Conservation (phyloP, 1,139 yeast genomes). For the Nakaseomyces delphensis region DNA sequence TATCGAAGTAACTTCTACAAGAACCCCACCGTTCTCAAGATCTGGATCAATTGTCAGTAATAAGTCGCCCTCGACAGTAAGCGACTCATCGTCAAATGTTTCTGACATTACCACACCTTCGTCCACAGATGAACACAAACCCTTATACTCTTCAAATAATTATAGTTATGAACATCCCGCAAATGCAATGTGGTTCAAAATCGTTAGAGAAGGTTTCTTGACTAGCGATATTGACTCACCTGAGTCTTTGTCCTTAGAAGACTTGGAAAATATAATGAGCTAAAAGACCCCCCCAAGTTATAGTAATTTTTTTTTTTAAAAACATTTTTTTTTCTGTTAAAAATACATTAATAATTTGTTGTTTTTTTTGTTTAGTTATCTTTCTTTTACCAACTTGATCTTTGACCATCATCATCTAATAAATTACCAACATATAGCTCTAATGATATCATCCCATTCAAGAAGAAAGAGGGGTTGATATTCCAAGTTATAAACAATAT, state of each 20-base stretch:
- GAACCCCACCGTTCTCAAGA: constrained; percentile 8
- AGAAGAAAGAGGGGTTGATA: no score
- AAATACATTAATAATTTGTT: neutral
- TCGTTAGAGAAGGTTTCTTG: constrained; percentile 64
- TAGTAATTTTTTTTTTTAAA: constrained; percentile 7
- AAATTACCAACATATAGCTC: no score
- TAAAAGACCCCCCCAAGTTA: constrained; percentile 18
- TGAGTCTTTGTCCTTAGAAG: constrained; percentile 65
- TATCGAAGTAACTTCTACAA: constrained; percentile 22
- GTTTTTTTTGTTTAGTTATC: neutral
- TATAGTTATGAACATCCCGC: constrained; percentile 5
- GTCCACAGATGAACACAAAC: constrained; percentile 1
- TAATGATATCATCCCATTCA: no score
- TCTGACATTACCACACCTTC: constrained; percentile 23
- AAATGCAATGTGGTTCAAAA: constrained; percentile 46
- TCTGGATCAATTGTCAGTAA: neutral
- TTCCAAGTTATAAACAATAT: no score
- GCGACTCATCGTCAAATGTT: constrained; percentile 6
- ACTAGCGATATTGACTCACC: constrained; percentile 71
- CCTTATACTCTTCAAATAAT: constrained; percentile 1
- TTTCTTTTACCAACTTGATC: no score
- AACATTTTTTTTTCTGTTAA: neutral
- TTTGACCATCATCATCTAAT: neutral
- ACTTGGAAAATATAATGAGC: constrained; percentile 56
- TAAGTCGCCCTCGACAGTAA: constrained; percentile 19